Conservation (phyloP, 805 yeast species). For the Blastobotrys chiropterorum region DNA sequence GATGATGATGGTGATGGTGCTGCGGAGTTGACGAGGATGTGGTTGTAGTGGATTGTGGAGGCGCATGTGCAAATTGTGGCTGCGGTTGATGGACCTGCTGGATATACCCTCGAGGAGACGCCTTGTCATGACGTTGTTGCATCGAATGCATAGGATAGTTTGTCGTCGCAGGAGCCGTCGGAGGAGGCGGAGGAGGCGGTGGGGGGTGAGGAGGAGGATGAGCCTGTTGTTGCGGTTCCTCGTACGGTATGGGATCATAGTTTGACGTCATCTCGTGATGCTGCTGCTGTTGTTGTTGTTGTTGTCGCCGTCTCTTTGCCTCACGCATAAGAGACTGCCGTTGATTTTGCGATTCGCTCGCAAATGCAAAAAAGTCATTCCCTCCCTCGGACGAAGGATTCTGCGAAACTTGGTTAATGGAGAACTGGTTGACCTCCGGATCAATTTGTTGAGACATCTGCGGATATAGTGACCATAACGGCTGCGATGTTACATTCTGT, state of each 20-base stretch:
- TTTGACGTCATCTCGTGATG: slow-evolving; percentile 1
- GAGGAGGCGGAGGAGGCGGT: slow-evolving; percentile 2
- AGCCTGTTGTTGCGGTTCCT: slow-evolving; percentile 14
- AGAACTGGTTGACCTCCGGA: background rate
- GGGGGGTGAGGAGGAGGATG: background rate
- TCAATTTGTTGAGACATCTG: background rate
- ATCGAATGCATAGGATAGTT: background rate
- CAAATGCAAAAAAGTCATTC: slow-evolving; percentile 10
- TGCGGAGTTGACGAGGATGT: slow-evolving; percentile 11
- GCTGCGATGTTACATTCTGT: slow-evolving; percentile 12
- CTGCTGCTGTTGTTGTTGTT: slow-evolving; percentile 8
- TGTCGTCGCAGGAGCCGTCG: background rate
- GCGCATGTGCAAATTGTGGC: slow-evolving; percentile 8
- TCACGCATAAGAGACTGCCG: slow-evolving; percentile 9
- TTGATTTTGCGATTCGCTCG: slow-evolving; percentile 15
- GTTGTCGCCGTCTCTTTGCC: slow-evolving; percentile 5
- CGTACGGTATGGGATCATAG: background rate
- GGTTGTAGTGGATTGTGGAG: slow-evolving; percentile 14
- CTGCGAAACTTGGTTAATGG: slow-evolving; percentile 4
- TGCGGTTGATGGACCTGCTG: slow-evolving; percentile 13
- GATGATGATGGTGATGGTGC: slow-evolving; percentile 10
- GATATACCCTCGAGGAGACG: background rate
- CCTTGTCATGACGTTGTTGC: slow-evolving; percentile 4
- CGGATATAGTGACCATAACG: slow-evolving; percentile 16
- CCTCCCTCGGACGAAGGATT: background rate